Evolutionary conservation across 345 rosid species (phyloP).

Genomic region (Odontarrhena argentea): DNA sequence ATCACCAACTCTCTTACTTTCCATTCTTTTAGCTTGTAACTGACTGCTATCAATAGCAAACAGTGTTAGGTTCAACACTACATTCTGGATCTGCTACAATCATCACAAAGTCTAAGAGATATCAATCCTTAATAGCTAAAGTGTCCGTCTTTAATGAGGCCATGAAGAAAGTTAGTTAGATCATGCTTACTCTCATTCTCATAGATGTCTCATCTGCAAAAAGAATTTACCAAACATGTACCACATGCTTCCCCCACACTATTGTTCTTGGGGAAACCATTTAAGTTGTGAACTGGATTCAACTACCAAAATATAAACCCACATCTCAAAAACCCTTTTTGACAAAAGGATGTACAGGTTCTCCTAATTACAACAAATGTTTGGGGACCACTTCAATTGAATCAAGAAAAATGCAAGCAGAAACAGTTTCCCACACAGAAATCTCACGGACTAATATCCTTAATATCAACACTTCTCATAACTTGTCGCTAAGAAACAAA

Average conservation of each 20-base stretch:
- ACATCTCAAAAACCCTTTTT: constrained; percentile 38
- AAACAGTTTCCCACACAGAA: constrained; percentile 36
- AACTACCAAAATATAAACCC: constrained; percentile 32
- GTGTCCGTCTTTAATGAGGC: constrained; percentile 19
- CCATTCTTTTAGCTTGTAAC: no score
- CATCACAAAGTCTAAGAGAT: background rate
- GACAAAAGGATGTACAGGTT: constrained; percentile 35
- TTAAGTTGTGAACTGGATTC: constrained; percentile 29
- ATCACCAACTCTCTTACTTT: no score
- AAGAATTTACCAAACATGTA: constrained; percentile 19
- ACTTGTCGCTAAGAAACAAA: constrained; percentile 32
- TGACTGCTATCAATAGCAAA: background rate
- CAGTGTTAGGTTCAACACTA: constrained; percentile 6
- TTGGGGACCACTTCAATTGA: constrained; percentile 42
- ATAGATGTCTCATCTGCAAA: constrained; percentile 23
- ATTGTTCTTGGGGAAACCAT: constrained; percentile 29
- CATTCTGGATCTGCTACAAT: background rate
- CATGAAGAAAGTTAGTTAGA: constrained; percentile 15
- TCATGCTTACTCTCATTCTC: background rate
- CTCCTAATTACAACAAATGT: constrained; percentile 13
- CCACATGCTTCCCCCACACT: constrained; percentile 30
- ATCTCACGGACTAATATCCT: constrained; percentile 24
- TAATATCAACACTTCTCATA: constrained; percentile 25
- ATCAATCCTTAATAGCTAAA: constrained; percentile 1
- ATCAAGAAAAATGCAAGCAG: constrained; percentile 30